Conservation (phyloP, 1,284 basidiomycete genomes). For the Ustilago vetiveriae region DNA sequence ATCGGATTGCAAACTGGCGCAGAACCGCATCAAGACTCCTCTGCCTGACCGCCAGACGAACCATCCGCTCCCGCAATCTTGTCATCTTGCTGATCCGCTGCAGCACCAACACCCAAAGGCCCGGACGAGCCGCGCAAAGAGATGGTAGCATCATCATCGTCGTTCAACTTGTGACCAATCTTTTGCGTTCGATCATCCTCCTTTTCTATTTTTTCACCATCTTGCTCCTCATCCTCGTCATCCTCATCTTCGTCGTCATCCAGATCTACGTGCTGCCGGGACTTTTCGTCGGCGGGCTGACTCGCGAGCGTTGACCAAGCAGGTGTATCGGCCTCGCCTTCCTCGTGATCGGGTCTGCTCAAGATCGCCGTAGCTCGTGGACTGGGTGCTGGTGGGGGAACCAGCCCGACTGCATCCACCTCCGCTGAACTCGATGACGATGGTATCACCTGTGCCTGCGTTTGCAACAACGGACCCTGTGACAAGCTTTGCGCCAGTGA, state of each 20-base stretch:
- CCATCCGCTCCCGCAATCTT: background rate
- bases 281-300: background rate
- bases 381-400: constrained; percentile 47
- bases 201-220: constrained; percentile 1
- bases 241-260: constrained; percentile 10
- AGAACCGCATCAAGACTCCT: background rate
- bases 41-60: background rate
- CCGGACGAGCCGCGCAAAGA: constrained; percentile 15
- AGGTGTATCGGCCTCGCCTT: constrained; percentile 28
- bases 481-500: constrained; percentile 17
- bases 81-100: background rate
- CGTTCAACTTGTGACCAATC: background rate
- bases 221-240: constrained; percentile 15
- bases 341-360: constrained; percentile 39
- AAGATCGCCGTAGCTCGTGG: constrained; percentile 38
- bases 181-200: constrained; percentile 24
- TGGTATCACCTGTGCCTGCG: background rate
- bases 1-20: no score
- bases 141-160: constrained; percentile 37
- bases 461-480: background rate
- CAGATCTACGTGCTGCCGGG: background rate
- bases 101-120: constrained; percentile 4
- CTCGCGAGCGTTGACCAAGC: constrained; percentile 16
- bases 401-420: constrained; percentile 32
- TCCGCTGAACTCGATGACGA: background rate